These are phyloP conservation scores for Aspergillus puulaauensis DNA, from an alignment of 2,329 filamentous ascomycete genomes.

Conservation along the genomic window DNA sequence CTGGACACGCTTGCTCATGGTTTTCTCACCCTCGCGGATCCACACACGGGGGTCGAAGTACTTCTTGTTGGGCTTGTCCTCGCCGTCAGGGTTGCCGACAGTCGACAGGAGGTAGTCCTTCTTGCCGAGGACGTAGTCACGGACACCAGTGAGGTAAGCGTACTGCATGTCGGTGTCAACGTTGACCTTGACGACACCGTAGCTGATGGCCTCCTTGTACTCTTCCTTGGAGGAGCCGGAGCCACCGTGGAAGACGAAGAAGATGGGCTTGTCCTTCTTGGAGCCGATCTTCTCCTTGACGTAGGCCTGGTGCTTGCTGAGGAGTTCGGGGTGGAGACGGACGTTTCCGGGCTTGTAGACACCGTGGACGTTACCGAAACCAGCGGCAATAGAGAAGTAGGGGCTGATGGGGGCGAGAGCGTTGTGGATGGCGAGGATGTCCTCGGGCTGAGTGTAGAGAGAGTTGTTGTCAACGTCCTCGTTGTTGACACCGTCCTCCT, in stretches of 20 bases:
- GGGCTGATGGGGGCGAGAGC: conserved; percentile 80
- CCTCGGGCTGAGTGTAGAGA: conserved; percentile 96
- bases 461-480: conserved; percentile 95
- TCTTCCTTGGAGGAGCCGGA: conserved; percentile 89
- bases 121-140: conserved; percentile 91
- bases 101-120: conserved; percentile 87
- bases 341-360: conserved; percentile 99
- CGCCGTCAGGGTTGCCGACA: conserved; percentile 93
- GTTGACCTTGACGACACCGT: conserved; percentile 99
- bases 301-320: conserved; percentile 93
- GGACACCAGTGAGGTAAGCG: conserved; percentile 88
- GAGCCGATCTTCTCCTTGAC: conserved; percentile 76
- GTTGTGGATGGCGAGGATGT: conserved; percentile 89
- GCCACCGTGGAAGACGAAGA: conserved; percentile 99
- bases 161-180: conserved; percentile 97
- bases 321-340: conserved; percentile 91
- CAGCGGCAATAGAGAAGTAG: conserved; percentile 97
- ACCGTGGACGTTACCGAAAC: conserved; percentile 98
- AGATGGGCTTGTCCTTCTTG: conserved; percentile 85
- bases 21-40: conserved; percentile 93
- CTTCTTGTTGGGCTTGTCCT: conserved; percentile 99
- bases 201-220: conserved; percentile 81
- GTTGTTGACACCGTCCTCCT: conserved; percentile 99
- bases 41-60: conserved; percentile 87
- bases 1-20: conserved; percentile 78